A percentile compares a stretch with the other conserved stretches of the same genome.
These are phyloP conservation scores for Pichia heedii DNA, from an alignment of 805 yeast species.

Conservation along the genomic window DNA sequence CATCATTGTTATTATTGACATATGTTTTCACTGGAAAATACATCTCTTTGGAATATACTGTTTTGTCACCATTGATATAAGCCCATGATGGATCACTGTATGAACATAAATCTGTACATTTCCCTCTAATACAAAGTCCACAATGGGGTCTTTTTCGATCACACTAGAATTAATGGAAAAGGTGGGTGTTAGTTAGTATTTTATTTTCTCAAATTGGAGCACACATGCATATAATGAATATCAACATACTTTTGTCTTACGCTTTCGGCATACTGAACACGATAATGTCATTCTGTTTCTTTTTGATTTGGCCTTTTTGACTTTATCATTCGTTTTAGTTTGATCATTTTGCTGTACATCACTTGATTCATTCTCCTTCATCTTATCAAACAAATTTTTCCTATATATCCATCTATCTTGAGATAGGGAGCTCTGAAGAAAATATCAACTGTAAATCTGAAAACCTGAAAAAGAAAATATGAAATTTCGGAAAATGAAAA, in stretches of 20 bases:
- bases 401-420: no score
- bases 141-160: slow-evolving; percentile 29
- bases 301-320: slow-evolving; percentile 19
- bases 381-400: no score
- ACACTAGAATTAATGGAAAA: slow-evolving; percentile 21
- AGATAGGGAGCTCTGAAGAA: no score
- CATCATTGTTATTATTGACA: neutral
- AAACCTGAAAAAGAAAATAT: no score
- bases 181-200: slow-evolving; percentile 20
- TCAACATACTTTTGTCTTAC: slow-evolving; percentile 34
- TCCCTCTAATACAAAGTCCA: slow-evolving; percentile 24
- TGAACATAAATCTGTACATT: slow-evolving; percentile 22
- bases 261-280: slow-evolving; percentile 38
- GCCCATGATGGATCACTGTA: slow-evolving; percentile 27
- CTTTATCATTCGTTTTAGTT: neutral
- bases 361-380: no score
- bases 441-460: no score
- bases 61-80: slow-evolving; percentile 9
- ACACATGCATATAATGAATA: no score
- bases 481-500: no score
- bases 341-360: no score
- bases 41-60: neutral
- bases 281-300: slow-evolving; percentile 37
- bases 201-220: neutral
- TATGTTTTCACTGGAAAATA: no score